Conservation (phyloP, 805 yeast species). For the Candida lessepsii region DNA sequence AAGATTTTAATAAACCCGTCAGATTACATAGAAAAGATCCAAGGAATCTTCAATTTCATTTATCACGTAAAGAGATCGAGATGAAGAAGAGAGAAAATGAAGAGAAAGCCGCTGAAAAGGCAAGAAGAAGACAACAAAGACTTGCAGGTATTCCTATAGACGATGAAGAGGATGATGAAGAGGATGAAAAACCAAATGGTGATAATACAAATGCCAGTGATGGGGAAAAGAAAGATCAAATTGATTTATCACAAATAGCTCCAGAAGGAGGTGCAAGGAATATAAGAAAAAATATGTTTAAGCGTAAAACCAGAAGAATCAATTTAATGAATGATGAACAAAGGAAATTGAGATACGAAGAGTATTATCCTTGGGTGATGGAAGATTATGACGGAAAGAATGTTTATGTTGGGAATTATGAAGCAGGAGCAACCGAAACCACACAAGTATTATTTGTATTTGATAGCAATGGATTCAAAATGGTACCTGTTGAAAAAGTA, state of each 20-base stretch:
- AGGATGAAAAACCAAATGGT: conserved; percentile 17
- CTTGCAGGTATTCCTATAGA: conserved; percentile 18
- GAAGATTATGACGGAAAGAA: conserved; percentile 95
- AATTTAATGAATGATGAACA: conserved; percentile 79
- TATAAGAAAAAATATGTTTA: conserved; percentile 54
- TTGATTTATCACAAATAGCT: conserved; percentile 69
- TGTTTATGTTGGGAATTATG: conserved; percentile 94
- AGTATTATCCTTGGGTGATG: conserved; percentile 96
- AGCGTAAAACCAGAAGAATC: conserved; percentile 82
- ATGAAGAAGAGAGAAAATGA: conserved; percentile 42
- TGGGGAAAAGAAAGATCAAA: conserved; percentile 29
- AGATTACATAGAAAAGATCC: conserved; percentile 94
- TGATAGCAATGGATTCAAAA: conserved; percentile 83
- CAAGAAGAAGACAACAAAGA: conserved; percentile 18
- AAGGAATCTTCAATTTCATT: conserved; percentile 80
- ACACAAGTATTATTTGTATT: conserved; percentile 77
- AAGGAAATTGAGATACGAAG: conserved; percentile 86
- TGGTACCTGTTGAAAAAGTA: conserved; percentile 94
- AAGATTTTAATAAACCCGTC: conserved; percentile 76
- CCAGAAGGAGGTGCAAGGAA: conserved; percentile 90
- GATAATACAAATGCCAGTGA: conserved; percentile 10
- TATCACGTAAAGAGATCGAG: conserved; percentile 75
- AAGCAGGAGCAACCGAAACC: conserved; percentile 84
- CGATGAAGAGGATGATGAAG: conserved; percentile 20
- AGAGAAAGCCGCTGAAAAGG: conserved; percentile 24